Evolutionary conservation across 2,329 filamentous ascomycete genomes (phyloP).

Genomic region (Remersonia thermophila): DNA sequence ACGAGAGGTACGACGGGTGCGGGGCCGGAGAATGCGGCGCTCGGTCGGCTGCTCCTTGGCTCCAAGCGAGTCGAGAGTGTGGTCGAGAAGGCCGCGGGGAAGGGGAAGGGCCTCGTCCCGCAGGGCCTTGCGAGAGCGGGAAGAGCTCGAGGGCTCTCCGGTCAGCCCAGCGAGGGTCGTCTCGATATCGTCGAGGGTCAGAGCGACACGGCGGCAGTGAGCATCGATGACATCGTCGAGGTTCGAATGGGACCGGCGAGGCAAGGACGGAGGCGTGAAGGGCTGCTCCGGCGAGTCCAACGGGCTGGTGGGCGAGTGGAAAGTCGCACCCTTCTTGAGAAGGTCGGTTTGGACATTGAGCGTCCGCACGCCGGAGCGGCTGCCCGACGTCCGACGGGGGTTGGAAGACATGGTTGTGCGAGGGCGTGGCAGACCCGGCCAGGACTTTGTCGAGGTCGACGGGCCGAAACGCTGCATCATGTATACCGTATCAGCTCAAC

Average conservation of each 20-base stretch:
- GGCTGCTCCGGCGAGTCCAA: constrained; percentile 25
- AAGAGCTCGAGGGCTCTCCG: constrained; percentile 24
- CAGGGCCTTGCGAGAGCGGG: constrained; percentile 27
- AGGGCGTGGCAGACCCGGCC: constrained; percentile 15
- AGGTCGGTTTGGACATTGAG: constrained; percentile 41
- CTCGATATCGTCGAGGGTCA: constrained; percentile 55
- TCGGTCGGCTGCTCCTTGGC: constrained; percentile 29
- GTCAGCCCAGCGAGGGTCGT: constrained; percentile 41
- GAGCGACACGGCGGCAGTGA: constrained; percentile 54
- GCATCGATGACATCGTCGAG: constrained; percentile 62
- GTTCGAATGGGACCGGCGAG: constrained; percentile 56
- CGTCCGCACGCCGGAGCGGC: constrained; percentile 30
- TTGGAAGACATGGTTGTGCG: constrained; percentile 25
- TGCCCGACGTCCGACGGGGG: constrained; percentile 30
- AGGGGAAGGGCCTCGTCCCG: constrained; percentile 47
- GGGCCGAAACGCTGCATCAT: constrained; percentile 12
- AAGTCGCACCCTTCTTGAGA: constrained; percentile 61
- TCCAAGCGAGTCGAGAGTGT: constrained; percentile 41
- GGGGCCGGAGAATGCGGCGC: constrained; percentile 40
- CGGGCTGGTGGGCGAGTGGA: constrained; percentile 39
- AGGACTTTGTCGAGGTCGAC: constrained; percentile 10
- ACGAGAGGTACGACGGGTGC: constrained; percentile 42
- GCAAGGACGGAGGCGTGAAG: constrained; percentile 39
- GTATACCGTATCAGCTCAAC: constrained; percentile 15
- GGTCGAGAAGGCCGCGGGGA: constrained; percentile 46